Conservation (phyloP, 129 eudicot species). For the Centaurea solstitialis region DNA sequence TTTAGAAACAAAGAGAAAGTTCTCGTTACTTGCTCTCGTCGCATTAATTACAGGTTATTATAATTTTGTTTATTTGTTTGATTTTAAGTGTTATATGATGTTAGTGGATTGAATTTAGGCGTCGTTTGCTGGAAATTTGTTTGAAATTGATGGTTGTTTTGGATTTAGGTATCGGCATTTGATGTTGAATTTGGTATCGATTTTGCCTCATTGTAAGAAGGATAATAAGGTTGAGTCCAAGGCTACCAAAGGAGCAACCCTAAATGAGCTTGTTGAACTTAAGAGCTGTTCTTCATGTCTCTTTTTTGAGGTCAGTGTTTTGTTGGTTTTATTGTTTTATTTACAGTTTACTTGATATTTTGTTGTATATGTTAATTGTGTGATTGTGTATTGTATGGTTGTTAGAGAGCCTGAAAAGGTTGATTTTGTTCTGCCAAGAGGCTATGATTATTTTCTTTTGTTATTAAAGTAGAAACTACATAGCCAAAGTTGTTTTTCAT, state of each 20-base stretch:
- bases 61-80: neutral
- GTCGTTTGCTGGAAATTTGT: neutral
- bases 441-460: neutral
- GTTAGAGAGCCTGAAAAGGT: neutral
- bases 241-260: constrained; percentile 76
- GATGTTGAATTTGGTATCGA: constrained; percentile 89
- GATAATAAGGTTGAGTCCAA: constrained; percentile 93
- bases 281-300: constrained; percentile 91
- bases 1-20: constrained; percentile 86
- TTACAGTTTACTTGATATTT: neutral
- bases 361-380: neutral
- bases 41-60: constrained; percentile 72
- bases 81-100: neutral
- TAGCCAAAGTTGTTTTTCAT: neutral
- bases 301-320: constrained; percentile 74
- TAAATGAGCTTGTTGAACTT: constrained; percentile 93
- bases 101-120: neutral
- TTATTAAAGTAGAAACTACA: neutral
- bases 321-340: neutral
- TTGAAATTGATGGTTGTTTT: neutral
- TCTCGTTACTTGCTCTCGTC: constrained; percentile 88
- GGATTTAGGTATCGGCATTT: constrained; percentile 79
- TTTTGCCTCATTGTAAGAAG: constrained; percentile 87
- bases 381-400: neutral
- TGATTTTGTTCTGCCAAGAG: neutral